Conservation (phyloP, 129 eudicot species). For the Lactuca sativa region DNA sequence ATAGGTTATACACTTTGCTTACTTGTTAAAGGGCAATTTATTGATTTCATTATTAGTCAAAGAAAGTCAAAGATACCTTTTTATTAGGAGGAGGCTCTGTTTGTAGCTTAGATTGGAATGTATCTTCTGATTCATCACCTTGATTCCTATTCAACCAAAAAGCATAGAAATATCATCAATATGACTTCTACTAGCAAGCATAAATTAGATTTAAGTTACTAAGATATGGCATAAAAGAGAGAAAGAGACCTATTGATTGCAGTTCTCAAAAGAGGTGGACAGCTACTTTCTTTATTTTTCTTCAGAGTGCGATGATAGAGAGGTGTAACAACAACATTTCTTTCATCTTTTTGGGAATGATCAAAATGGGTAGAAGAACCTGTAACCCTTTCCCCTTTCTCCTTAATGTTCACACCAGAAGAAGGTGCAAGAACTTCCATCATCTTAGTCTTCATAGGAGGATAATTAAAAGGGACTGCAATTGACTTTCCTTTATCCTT, state of each 20-base stretch:
- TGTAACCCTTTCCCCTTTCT: constrained; percentile 11
- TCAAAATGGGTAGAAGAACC: constrained; percentile 27
- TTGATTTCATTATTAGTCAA: constrained; percentile 4
- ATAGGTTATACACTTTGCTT: not conserved
- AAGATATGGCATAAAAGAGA: not conserved
- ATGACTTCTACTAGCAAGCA: not conserved
- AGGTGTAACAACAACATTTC: constrained; percentile 22
- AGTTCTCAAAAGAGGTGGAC: constrained; percentile 31
- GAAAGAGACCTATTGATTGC: constrained; percentile 21
- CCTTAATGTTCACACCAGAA: constrained; percentile 25
- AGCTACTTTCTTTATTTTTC: constrained; percentile 30
- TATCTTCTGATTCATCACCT: constrained; percentile 30
- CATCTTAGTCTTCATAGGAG: constrained; percentile 19
- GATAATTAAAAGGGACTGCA: constrained; percentile 23
- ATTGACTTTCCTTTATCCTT: constrained; percentile 38
- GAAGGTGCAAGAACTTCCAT: constrained; percentile 18
- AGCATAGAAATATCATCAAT: constrained; percentile 3
- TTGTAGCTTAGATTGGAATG: constrained; percentile 28
- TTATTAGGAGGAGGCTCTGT: constrained; percentile 52
- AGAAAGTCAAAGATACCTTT: constrained; percentile 46
- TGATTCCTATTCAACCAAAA: constrained; percentile 35
- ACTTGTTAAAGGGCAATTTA: not conserved
- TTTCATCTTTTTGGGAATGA: constrained; percentile 26
- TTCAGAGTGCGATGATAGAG: constrained; percentile 14
- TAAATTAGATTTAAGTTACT: too few species aligned